Percentiles rank a stretch among this genome's conserved stretches.
Evolutionary conservation across 2,329 filamentous ascomycete species (phyloP).

Genomic region (Chrysoporthe cubensis): DNA sequence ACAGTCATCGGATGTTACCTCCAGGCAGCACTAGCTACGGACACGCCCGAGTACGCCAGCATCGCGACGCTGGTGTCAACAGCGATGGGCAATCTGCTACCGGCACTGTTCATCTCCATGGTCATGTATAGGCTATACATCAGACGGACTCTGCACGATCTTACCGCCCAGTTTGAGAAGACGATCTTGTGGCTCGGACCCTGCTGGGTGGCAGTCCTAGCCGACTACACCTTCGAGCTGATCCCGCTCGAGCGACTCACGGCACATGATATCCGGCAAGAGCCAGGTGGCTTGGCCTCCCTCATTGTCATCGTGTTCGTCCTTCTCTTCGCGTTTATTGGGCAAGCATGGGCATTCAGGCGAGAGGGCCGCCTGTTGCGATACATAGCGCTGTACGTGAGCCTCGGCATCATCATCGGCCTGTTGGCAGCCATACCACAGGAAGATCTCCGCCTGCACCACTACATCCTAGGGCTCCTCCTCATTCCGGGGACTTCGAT

Average conservation of each 20-base stretch:
- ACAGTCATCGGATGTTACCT: constrained; percentile 44
- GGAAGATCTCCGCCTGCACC: constrained; percentile 72
- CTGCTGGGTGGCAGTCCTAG: constrained; percentile 72
- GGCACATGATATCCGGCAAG: constrained; percentile 68
- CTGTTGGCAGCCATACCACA: constrained; percentile 58
- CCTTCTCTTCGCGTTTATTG: constrained; percentile 63
- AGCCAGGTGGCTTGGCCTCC: constrained; percentile 70
- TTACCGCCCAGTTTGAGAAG: constrained; percentile 70
- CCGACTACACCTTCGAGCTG: constrained; percentile 76
- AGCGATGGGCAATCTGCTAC: constrained; percentile 61
- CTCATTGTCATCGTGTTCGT: constrained; percentile 67
- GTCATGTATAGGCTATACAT: constrained; percentile 70
- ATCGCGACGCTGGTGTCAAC: constrained; percentile 62
- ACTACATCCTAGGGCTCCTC: constrained; percentile 74
- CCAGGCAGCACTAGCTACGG: constrained; percentile 54
- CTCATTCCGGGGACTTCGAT: constrained; percentile 73
- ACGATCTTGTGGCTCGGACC: constrained; percentile 71
- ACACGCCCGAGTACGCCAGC: constrained; percentile 69
- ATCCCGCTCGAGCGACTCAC: constrained; percentile 75
- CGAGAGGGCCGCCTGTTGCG: constrained; percentile 67
- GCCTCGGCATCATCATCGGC: constrained; percentile 57
- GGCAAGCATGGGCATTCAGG: constrained; percentile 71
- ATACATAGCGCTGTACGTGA: constrained; percentile 66
- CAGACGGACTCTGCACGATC: constrained; percentile 56
- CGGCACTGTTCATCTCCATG: constrained; percentile 69